Evolutionary conservation across 139 green algal species (phyloP).

Genomic region (Chlorella sp.): DNA sequence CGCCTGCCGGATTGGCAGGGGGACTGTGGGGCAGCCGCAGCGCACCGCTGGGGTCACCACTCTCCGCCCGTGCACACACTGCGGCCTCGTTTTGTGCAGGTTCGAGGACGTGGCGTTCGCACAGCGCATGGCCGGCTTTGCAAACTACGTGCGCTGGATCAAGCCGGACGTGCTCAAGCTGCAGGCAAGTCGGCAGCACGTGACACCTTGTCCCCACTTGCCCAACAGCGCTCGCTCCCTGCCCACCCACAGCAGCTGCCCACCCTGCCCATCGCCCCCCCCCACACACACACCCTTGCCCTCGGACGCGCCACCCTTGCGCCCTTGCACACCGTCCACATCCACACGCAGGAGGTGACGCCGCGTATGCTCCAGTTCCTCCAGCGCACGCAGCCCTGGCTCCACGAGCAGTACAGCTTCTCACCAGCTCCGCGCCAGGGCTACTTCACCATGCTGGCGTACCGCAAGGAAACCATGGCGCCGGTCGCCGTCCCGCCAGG

Average conservation of each 20-base stretch:
- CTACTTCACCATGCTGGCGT: not conserved
- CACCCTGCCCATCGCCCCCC: no score
- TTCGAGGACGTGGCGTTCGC: conserved; percentile 47
- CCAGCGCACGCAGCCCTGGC: not conserved
- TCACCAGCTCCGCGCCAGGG: not conserved
- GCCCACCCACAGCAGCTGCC: no score
- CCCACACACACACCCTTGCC: no score
- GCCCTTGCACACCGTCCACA: no score
- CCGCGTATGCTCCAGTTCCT: conserved; percentile 23
- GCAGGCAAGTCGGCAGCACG: conserved; percentile 11
- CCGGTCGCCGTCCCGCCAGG: not conserved
- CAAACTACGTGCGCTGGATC: conserved; percentile 23
- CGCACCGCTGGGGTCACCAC: no score
- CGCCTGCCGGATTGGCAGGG: no score
- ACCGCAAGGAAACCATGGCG: not conserved
- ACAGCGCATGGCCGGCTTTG: conserved; percentile 49
- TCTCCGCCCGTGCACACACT: no score
- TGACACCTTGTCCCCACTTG: not conserved
- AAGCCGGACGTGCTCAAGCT: conserved; percentile 51
- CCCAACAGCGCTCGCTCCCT: not conserved
- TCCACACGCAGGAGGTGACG: conserved; percentile 49
- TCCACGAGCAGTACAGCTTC: not conserved
- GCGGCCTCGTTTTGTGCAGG: no score
- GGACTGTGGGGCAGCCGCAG: no score
- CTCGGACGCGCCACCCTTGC: not conserved